Percentiles rank a stretch among this genome's conserved stretches.
phyloP scores from a whole-genome alignment of 2,329 filamentous ascomycete genomes.

The Ceratocystis diversiconidia region DNA sequence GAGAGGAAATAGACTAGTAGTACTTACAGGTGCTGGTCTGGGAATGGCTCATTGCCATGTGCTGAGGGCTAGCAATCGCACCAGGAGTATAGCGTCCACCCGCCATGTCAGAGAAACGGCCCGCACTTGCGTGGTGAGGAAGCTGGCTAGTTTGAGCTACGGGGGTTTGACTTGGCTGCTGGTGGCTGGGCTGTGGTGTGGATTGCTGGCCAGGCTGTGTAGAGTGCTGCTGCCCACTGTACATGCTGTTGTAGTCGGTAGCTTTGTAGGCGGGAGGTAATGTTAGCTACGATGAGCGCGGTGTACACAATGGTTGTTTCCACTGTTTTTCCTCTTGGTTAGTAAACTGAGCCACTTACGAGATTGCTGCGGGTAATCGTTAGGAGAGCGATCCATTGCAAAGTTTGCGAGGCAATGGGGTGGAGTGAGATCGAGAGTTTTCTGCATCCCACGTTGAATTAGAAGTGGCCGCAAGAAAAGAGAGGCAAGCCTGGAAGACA shows the following conservation, averaged over 20 bases:
- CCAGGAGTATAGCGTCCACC: neutral
- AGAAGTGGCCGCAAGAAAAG: neutral
- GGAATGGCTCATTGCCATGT: neutral
- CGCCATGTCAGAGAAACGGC: neutral
- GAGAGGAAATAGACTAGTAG: neutral
- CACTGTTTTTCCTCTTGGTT: neutral
- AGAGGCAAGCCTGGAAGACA: neutral
- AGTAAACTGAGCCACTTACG: neutral
- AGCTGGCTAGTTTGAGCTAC: neutral
- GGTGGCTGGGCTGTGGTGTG: neutral
- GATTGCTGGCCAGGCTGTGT: neutral
- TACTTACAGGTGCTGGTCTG: neutral
- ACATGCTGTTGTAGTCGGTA: constrained; percentile 4
- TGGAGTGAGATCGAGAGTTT: neutral
- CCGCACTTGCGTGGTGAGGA: neutral
- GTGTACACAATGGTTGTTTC: neutral
- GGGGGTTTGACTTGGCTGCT: neutral
- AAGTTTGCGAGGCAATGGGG: neutral
- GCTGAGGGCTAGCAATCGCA: neutral
- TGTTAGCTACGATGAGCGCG: neutral
- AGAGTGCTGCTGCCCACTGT: neutral
- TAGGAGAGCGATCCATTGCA: neutral
- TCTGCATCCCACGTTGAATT: neutral
- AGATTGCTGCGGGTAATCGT: constrained; percentile 4
- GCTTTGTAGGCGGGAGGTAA: neutral